Evolutionary conservation across 2,329 filamentous ascomycete species (phyloP).

Genomic region (Rhynchosporium agropyri): DNA sequence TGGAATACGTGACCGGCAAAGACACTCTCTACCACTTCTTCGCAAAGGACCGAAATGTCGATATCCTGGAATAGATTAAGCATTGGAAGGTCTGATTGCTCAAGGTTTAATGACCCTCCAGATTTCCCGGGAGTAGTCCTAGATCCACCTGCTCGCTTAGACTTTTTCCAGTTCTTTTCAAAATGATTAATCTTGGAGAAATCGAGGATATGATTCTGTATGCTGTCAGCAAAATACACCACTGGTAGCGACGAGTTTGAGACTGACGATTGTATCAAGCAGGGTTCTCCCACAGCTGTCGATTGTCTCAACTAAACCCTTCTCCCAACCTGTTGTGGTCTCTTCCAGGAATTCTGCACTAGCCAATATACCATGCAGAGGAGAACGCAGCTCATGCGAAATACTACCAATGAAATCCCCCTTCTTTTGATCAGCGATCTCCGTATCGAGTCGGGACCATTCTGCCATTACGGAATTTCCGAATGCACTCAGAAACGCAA

Average conservation of each 20-base stretch:
- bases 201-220: slow-evolving; percentile 46
- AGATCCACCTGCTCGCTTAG: slow-evolving; percentile 24
- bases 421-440: slow-evolving; percentile 56
- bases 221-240: background rate
- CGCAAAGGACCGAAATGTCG: slow-evolving; percentile 41
- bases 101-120: slow-evolving; percentile 25
- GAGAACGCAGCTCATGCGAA: slow-evolving; percentile 59
- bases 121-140: slow-evolving; percentile 16
- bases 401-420: slow-evolving; percentile 62
- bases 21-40: slow-evolving; percentile 43
- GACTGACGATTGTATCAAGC: slow-evolving; percentile 44
- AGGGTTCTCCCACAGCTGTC: slow-evolving; percentile 45
- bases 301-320: slow-evolving; percentile 43
- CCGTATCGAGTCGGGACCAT: slow-evolving; percentile 55
- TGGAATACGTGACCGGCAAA: slow-evolving; percentile 43
- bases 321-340: slow-evolving; percentile 38
- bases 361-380: slow-evolving; percentile 59
- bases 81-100: slow-evolving; percentile 42
- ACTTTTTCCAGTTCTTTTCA: slow-evolving; percentile 41
- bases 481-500: slow-evolving; percentile 47
- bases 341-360: slow-evolving; percentile 54
- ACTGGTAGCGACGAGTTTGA: background rate
- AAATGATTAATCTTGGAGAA: slow-evolving; percentile 46
- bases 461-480: slow-evolving; percentile 58
- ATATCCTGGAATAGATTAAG: slow-evolving; percentile 42